Evolutionary conservation across 768 basidiomycete genomes (phyloP), one percentile per base, ranked within the genome.

Genomic region (Amanita thiersii): DNA sequence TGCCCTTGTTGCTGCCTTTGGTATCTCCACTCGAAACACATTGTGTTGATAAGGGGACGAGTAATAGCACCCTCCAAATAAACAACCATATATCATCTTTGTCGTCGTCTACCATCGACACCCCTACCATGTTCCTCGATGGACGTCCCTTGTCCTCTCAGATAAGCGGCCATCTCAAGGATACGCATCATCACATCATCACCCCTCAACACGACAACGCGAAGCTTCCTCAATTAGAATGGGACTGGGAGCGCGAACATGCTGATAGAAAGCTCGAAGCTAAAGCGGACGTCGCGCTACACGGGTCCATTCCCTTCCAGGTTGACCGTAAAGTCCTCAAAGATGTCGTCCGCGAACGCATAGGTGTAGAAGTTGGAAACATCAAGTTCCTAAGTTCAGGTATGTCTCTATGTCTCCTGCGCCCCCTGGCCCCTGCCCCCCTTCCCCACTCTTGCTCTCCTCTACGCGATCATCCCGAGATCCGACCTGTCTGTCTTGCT

Each of bases 301-400:
- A 86, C 50, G 73, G 72, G 24, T 64, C 70, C 7, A 70, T 68
- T 4, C 82, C 82, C 17, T 87, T 90, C 52, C 76, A 76, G 40
- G 79, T 90, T 18, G 88, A 90, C 59, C 63, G 87, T 42, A 70
- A 70, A 41, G 67, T 86, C 15, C 65, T 91, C 47, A 82, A 77
- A 58, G 85, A 87, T 49, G 78, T 90, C 31, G 79, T 90, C 5
- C 68, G 76, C 35, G 83, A 87, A 53, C 81, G 78, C 50, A 73
- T 81, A 61, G 70, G 63, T 15, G 59, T 68, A 10, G 75, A 80
- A 17, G 85, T 88, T 11, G 83, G 73, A 2, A 65, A 79, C 15
- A 86, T 90, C 50, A 60, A 56, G 25, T 91, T 88, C 53, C 59
- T 91, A 18, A 86, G 78, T 52, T 76, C 84, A 47, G 86, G 86